Conservation (phyloP, 768 basidiomycete genomes). For the Lactarius pseudohatsudake region DNA sequence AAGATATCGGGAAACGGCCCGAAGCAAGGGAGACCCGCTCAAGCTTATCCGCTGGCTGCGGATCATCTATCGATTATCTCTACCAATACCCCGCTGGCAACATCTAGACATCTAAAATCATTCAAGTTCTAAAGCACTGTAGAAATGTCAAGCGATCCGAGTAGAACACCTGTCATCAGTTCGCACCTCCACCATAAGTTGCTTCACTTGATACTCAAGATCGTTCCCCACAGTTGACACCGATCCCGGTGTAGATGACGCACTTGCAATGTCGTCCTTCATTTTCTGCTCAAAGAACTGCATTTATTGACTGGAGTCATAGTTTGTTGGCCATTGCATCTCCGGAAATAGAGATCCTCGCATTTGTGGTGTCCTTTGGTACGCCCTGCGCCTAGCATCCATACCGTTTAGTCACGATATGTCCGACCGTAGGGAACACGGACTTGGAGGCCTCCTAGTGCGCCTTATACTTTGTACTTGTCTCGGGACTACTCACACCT, state of each 20-base stretch:
- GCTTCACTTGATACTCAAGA: background rate
- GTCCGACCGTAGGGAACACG: conserved; percentile 59
- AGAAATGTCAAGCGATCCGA: background rate
- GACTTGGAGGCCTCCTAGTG: conserved; percentile 61
- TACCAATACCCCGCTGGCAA: background rate
- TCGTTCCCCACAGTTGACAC: conserved; percentile 63
- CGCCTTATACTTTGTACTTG: conserved; percentile 33
- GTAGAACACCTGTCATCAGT: conserved; percentile 66
- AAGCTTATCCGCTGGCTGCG: background rate
- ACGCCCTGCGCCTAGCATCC: conserved; percentile 30
- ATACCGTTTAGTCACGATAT: background rate
- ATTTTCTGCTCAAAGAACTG: background rate
- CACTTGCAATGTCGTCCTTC: conserved; percentile 66
- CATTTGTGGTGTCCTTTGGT: conserved; percentile 78
- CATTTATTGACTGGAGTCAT: conserved; percentile 11
- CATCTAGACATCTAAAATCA: background rate
- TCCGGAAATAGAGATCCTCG: conserved; percentile 79
- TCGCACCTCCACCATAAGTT: conserved; percentile 31
- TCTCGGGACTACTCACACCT: background rate
- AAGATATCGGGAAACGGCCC: conserved; percentile 12
- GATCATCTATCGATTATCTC: background rate
- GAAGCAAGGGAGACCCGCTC: background rate
- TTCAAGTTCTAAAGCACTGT: background rate
- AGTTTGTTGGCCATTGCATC: conserved; percentile 79
- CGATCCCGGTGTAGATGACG: conserved; percentile 85